phyloP scores from a whole-genome alignment of 2,329 filamentous ascomycete species.

The Lecanosticta acicola region DNA sequence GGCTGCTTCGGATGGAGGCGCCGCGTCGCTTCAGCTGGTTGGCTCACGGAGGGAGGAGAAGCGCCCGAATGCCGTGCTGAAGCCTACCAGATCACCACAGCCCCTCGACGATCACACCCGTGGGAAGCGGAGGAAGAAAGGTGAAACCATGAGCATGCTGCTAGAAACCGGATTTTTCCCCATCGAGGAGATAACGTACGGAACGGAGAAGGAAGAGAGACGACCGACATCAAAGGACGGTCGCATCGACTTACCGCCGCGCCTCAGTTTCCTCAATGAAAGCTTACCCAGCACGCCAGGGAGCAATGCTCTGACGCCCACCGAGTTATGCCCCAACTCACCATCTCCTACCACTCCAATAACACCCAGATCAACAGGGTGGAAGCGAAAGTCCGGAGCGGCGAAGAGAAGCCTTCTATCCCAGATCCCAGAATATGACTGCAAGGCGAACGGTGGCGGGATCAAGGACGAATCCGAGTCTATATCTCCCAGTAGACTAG shows the following conservation, averaged over 20 bases:
- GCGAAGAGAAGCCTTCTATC: conserved; percentile 20
- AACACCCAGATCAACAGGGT: background rate
- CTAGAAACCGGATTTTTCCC: conserved; percentile 29
- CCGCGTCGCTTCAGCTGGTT: too few species aligned
- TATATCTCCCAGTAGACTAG: conserved; percentile 15
- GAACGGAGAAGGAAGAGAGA: conserved; percentile 3
- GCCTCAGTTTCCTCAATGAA: conserved; percentile 21
- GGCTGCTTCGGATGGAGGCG: too few species aligned
- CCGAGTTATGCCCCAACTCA: conserved; percentile 18
- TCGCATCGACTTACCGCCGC: conserved; percentile 21
- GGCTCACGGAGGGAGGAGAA: background rate
- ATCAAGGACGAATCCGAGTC: conserved; percentile 6
- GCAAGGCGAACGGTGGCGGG: background rate
- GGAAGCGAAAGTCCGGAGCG: conserved; percentile 13
- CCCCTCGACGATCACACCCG: conserved; percentile 3
- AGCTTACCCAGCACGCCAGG: conserved; percentile 22
- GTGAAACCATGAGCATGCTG: conserved; percentile 31
- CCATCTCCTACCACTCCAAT: conserved; percentile 8
- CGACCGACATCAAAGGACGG: conserved; percentile 10
- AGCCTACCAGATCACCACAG: conserved; percentile 6
- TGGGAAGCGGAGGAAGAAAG: conserved; percentile 17
- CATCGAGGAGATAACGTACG: conserved; percentile 11
- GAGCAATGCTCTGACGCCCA: conserved; percentile 19
- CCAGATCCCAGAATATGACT: conserved; percentile 17
- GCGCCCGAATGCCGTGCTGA: conserved; percentile 6